A percentile compares a stretch with the other conserved stretches of the same genome.
phyloP scores from a whole-genome alignment of 2,329 filamentous ascomycete species.

The Pseudocercospora fijiensis region DNA sequence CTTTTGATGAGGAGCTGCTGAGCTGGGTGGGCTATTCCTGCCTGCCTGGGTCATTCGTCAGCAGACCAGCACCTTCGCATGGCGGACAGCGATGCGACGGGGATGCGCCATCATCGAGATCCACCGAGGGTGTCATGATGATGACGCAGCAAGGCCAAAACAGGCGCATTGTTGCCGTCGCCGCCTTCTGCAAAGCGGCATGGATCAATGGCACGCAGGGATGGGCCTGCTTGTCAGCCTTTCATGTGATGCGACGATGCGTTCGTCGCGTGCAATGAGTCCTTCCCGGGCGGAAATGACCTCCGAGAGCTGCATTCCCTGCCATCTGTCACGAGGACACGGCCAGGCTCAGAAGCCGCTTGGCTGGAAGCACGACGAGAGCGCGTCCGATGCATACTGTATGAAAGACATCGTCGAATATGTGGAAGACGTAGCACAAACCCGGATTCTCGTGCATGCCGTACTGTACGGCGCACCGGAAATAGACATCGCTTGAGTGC shows the following conservation, averaged over 20 bases:
- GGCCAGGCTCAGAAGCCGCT: not conserved
- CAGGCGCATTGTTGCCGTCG: not conserved
- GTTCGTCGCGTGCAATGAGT: not conserved
- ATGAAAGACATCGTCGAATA: not conserved
- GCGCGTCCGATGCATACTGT: too few relatives aligned
- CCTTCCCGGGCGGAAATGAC: not conserved
- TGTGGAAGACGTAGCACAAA: not conserved
- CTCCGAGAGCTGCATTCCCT: not conserved
- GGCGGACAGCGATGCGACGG: conserved; percentile 6
- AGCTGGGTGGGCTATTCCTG: not conserved
- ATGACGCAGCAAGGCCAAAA: conserved; percentile 14
- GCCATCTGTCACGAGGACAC: conserved; percentile 1
- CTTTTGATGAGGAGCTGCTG: not conserved
- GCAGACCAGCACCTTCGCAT: conserved; percentile 10
- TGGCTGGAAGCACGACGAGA: not conserved
- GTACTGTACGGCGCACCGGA: not conserved
- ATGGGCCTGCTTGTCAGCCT: not conserved
- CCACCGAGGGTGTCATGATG: too few relatives aligned
- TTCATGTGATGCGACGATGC: not conserved
- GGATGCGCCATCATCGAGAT: conserved; percentile 5
- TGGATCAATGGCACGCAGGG: not conserved
- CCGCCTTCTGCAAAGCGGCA: not conserved
- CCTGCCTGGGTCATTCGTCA: conserved; percentile 5
- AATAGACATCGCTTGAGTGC: not conserved
- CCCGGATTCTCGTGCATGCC: not conserved